A percentile compares a stretch with the other conserved stretches of the same genome.
Conservation (phyloP, 768 basidiomycete genomes). For the Leccinum subtestaceum region DNA sequence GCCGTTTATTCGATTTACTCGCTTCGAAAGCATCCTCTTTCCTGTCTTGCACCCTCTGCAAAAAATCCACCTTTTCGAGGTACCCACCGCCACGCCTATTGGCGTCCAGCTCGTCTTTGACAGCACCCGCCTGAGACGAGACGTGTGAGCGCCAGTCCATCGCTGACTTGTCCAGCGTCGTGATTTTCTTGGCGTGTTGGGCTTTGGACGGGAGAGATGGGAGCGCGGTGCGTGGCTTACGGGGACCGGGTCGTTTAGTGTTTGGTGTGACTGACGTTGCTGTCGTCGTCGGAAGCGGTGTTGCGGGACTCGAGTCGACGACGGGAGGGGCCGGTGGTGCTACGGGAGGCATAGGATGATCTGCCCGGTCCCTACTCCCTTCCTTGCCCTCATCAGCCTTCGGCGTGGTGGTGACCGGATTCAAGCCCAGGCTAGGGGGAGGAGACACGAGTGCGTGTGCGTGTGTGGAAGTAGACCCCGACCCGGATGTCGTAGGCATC, state of each 20-base stretch:
- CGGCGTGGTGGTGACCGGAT: background rate
- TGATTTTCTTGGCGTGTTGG: conserved; percentile 69
- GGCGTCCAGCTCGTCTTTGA: conserved; percentile 71
- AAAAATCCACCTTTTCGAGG: conserved; percentile 81
- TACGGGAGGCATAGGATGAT: background rate
- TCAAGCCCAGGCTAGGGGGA: background rate
- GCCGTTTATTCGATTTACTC: conserved; percentile 53
- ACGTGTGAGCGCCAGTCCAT: conserved; percentile 83
- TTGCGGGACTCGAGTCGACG: background rate
- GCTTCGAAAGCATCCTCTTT: conserved; percentile 64
- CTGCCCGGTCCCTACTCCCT: background rate
- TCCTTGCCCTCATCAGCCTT: background rate
- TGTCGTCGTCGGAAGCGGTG: background rate
- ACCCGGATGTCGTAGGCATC: conserved; percentile 20
- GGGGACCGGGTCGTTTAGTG: conserved; percentile 55
- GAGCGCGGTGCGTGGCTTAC: conserved; percentile 60
- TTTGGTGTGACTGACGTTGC: background rate
- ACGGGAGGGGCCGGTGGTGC: background rate
- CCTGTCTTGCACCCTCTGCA: conserved; percentile 70
- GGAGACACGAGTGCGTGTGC: too few species aligned
- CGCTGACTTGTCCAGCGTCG: conserved; percentile 81
- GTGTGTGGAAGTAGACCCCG: background rate
- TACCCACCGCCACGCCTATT: conserved; percentile 76
- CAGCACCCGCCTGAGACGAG: conserved; percentile 38
- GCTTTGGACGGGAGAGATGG: conserved; percentile 47